These are phyloP conservation scores for Microbotryum scabiosae DNA, from an alignment of 1,284 basidiomycete genomes.

Conservation along the genomic window DNA sequence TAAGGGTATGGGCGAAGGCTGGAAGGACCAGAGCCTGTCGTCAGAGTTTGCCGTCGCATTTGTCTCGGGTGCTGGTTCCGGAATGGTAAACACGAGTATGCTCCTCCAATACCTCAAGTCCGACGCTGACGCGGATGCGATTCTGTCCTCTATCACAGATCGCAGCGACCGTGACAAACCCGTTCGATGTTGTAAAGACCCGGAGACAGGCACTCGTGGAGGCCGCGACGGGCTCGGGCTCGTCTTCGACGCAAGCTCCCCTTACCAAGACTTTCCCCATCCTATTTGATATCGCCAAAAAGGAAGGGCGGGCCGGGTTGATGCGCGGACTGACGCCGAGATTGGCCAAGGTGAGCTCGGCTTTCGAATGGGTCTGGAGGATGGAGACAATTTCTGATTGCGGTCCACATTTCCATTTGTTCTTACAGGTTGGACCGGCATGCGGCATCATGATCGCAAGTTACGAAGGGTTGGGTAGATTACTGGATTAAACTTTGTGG, in stretches of 20 bases:
- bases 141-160: slow-evolving; percentile 38
- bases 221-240: background rate
- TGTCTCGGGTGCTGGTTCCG: slow-evolving; percentile 69
- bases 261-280: slow-evolving; percentile 50
- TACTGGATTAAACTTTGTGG: background rate
- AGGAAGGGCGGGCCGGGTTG: slow-evolving; percentile 68
- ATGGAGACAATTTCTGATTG: background rate
- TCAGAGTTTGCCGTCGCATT: slow-evolving; percentile 68
- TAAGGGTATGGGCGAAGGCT: slow-evolving; percentile 40
- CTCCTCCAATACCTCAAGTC: background rate
- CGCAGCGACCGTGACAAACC: slow-evolving; percentile 82
- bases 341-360: slow-evolving; percentile 60
- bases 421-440: slow-evolving; percentile 65
- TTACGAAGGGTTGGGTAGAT: slow-evolving; percentile 53
- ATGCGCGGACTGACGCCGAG: slow-evolving; percentile 81
- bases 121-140: background rate
- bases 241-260: background rate
- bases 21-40: slow-evolving; percentile 50
- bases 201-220: slow-evolving; percentile 53
- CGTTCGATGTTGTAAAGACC: slow-evolving; percentile 95
- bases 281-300: slow-evolving; percentile 59
- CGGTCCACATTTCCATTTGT: background rate
- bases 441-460: slow-evolving; percentile 96
- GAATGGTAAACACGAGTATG: slow-evolving; percentile 44
- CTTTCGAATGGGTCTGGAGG: background rate